Conservation (phyloP, 2,329 filamentous ascomycete species). For the Aspergillus piperis region DNA sequence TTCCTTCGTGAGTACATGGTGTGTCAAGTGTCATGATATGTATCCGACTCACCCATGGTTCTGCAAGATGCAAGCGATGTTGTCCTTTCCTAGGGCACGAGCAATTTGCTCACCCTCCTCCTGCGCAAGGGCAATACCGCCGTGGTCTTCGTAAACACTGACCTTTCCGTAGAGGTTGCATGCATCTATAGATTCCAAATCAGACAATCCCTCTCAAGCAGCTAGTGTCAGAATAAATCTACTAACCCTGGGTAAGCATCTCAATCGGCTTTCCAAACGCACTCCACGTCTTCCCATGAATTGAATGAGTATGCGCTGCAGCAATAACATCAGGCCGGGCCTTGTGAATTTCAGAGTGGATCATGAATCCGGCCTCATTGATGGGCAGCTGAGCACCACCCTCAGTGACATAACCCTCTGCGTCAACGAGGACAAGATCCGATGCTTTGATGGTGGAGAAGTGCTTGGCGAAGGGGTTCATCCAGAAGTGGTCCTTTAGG, state of each 20-base stretch:
- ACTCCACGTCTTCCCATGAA: slow-evolving; percentile 64
- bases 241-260: slow-evolving; percentile 60
- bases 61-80: slow-evolving; percentile 44
- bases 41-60: slow-evolving; percentile 40
- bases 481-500: slow-evolving; percentile 43
- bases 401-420: slow-evolving; percentile 43
- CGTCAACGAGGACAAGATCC: slow-evolving; percentile 44
- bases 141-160: slow-evolving; percentile 43
- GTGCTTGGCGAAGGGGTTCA: slow-evolving; percentile 43
- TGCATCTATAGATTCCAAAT: slow-evolving; percentile 28
- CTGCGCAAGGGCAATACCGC: slow-evolving; percentile 43
- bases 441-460: slow-evolving; percentile 46
- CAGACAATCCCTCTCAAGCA: not conserved
- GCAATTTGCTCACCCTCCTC: slow-evolving; percentile 45
- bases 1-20: slow-evolving; percentile 7
- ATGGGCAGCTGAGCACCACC: slow-evolving; percentile 43
- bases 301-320: slow-evolving; percentile 60
- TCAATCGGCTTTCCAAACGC: slow-evolving; percentile 61
- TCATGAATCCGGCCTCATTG: slow-evolving; percentile 57
- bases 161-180: slow-evolving; percentile 43
- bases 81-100: slow-evolving; percentile 40
- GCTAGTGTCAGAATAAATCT: not conserved
- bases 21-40: not conserved
- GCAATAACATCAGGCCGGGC: slow-evolving; percentile 61
- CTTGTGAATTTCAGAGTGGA: slow-evolving; percentile 61